Conservation (phyloP, 2,329 filamentous ascomycete species). For the Aspergillus sp. region DNA sequence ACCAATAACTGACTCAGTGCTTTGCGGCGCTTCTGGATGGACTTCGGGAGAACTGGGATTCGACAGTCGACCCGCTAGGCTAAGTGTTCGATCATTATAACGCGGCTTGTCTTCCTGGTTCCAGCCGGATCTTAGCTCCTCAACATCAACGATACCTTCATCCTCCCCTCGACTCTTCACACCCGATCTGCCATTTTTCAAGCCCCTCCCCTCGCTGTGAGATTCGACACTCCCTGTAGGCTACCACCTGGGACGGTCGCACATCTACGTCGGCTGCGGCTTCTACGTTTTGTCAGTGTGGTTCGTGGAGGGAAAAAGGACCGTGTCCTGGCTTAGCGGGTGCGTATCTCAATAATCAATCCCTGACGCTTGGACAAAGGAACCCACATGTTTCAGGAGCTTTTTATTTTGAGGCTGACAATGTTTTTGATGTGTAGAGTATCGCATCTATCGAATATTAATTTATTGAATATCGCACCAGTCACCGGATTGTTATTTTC, state of each 20-base stretch:
- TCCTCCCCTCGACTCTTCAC: background rate
- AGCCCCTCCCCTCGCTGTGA: background rate
- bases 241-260: background rate
- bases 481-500: background rate
- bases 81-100: constrained; percentile 15
- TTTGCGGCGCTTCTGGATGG: background rate
- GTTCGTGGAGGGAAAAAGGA: constrained; percentile 9
- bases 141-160: constrained; percentile 1
- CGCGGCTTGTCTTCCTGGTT: constrained; percentile 8
- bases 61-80: constrained; percentile 4
- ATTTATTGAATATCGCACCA: background rate
- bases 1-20: constrained; percentile 15
- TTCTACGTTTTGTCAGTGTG: constrained; percentile 5
- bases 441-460: background rate
- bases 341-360: constrained; percentile 16
- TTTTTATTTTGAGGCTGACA: constrained; percentile 20
- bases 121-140: constrained; percentile 5
- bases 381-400: constrained; percentile 15
- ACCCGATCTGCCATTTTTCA: background rate
- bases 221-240: background rate
- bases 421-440: constrained; percentile 14
- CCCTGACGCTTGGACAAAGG: constrained; percentile 16
- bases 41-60: constrained; percentile 1
- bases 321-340: constrained; percentile 6
- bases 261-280: background rate